A percentile compares a stretch with the other conserved stretches of the same genome.
phyloP scores from a whole-genome alignment of 805 yeast species.

The Wickerhamiella azymoides region DNA sequence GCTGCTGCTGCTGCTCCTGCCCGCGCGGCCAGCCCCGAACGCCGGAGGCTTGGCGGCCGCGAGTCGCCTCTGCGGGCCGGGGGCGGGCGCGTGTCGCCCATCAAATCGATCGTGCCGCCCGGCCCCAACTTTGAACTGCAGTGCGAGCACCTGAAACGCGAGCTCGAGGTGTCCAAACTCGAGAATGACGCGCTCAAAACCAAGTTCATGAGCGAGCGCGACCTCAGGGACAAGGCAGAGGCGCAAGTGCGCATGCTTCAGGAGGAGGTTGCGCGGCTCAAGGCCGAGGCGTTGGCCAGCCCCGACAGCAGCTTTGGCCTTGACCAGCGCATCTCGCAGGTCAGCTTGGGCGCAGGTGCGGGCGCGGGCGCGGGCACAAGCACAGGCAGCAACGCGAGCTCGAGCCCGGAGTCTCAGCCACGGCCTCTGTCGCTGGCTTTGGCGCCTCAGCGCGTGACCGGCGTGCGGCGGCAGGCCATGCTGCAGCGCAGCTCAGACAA shows the following conservation, averaged over 20 bases:
- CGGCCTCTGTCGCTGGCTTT: neutral
- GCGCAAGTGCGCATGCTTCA: neutral
- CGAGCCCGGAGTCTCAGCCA: neutral
- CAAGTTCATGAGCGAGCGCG: slow-evolving; percentile 3
- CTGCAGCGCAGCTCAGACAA: slow-evolving; percentile 27
- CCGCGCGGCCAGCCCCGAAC: neutral
- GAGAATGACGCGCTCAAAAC: slow-evolving; percentile 2
- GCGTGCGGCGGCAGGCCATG: neutral
- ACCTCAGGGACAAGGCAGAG: slow-evolving; percentile 2
- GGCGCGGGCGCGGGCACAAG: too few species aligned
- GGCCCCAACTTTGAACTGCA: neutral
- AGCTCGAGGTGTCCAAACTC: neutral
- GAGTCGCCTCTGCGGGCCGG: neutral
- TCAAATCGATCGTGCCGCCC: neutral
- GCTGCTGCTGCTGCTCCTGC: too few species aligned
- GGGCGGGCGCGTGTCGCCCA: neutral
- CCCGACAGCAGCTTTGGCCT: neutral
- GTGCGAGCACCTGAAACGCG: neutral
- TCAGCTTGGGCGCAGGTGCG: neutral
- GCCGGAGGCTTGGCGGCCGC: neutral
- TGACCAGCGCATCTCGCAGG: neutral
- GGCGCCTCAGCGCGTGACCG: neutral
- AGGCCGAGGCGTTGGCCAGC: slow-evolving; percentile 1
- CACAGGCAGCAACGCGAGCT: neutral
- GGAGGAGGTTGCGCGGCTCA: slow-evolving; percentile 1